Evolutionary conservation across 768 basidiomycete species (phyloP).

Genomic region (Wakefieldia striispora): DNA sequence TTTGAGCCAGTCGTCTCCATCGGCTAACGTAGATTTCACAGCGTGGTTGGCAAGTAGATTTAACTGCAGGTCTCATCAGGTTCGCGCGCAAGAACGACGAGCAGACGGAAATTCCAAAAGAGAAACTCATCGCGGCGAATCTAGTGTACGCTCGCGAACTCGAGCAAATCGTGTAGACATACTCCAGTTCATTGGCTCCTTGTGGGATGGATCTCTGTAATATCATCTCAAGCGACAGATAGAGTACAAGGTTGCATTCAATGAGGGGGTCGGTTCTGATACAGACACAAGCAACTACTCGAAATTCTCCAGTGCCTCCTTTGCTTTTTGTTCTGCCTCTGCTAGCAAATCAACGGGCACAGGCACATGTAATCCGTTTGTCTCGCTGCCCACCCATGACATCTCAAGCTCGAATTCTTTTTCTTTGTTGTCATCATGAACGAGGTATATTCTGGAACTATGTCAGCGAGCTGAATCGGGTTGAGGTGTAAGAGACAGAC

Average conservation of each 20-base stretch:
- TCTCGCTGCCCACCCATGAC: slow-evolving; percentile 92
- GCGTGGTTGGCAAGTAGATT: slow-evolving; percentile 84
- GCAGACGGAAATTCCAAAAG: slow-evolving; percentile 79
- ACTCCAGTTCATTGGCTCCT: neutral
- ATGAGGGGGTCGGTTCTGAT: slow-evolving; percentile 14
- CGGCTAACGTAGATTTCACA: slow-evolving; percentile 29
- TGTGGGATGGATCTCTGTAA: neutral
- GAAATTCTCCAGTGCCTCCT: slow-evolving; percentile 75
- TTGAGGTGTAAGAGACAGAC: slow-evolving; percentile 45
- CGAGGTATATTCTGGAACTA: slow-evolving; percentile 80
- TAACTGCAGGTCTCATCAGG: slow-evolving; percentile 63
- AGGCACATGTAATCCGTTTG: slow-evolving; percentile 70
- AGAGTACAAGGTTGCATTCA: slow-evolving; percentile 10
- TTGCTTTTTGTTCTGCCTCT: slow-evolving; percentile 87
- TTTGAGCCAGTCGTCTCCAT: neutral
- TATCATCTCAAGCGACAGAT: neutral
- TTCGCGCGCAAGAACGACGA: slow-evolving; percentile 85
- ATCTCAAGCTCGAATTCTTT: slow-evolving; percentile 98
- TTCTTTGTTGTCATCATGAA: slow-evolving; percentile 97
- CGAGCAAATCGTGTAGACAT: slow-evolving; percentile 80
- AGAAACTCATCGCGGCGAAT: slow-evolving; percentile 76
- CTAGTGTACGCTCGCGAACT: slow-evolving; percentile 82
- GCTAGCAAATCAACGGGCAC: slow-evolving; percentile 83
- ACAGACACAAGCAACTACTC: slow-evolving; percentile 36
- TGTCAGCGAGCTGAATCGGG: slow-evolving; percentile 5